Conservation (phyloP, 306 rosid genomes). For the Lotus japonicus region DNA sequence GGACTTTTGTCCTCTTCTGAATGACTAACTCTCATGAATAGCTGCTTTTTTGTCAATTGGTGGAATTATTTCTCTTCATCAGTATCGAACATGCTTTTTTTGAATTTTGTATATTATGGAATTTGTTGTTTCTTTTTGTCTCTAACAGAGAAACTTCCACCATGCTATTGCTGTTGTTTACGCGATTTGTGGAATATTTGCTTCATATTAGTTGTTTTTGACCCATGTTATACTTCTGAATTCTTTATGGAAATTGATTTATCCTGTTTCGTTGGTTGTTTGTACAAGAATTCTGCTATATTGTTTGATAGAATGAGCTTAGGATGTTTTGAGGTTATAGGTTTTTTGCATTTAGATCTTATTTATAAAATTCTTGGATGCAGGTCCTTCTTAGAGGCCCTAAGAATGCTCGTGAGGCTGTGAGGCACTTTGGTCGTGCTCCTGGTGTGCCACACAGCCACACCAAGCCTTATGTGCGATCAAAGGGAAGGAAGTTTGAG, state of each 20-base stretch:
- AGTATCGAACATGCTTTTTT: not conserved
- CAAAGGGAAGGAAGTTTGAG: slow-evolving; percentile 83
- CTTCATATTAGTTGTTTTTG: not conserved
- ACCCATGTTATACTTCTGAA: not conserved
- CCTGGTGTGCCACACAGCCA: slow-evolving; percentile 94
- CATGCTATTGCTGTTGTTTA: not conserved
- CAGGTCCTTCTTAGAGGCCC: slow-evolving; percentile 83
- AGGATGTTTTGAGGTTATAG: not conserved
- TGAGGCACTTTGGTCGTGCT: slow-evolving; percentile 84
- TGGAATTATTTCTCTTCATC: not conserved
- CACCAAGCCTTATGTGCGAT: slow-evolving; percentile 63
- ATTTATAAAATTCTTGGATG: not conserved
- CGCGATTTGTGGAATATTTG: not conserved
- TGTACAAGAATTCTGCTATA: not conserved
- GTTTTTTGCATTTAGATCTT: not conserved
- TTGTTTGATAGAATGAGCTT: not conserved
- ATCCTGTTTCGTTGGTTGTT: not conserved
- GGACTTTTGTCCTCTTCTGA: not conserved
- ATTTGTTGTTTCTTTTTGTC: not conserved
- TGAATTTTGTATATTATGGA: not conserved
- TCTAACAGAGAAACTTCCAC: not conserved
- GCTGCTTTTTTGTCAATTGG: not conserved
- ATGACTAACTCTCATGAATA: not conserved
- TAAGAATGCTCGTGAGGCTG: slow-evolving; percentile 81
- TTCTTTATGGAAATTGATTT: not conserved